Evolutionary conservation across 2,329 filamentous ascomycete species (phyloP), one percentile per base, ranked within the genome.

Genomic region (Trichoderma asperellum): DNA sequence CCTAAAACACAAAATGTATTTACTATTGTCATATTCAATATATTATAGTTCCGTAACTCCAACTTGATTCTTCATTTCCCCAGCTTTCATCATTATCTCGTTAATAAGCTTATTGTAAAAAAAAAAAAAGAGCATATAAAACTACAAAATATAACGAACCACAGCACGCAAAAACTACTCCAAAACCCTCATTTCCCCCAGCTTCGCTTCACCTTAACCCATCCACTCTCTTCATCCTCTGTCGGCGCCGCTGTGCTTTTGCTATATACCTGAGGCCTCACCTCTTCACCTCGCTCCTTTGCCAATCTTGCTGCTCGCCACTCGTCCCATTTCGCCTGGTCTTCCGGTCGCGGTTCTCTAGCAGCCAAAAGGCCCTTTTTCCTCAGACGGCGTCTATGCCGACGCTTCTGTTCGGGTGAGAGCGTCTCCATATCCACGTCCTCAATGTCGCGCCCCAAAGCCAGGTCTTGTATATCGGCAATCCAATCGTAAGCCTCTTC

Each of bases 321-420:
- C 2, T 79, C 79, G 12, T 82, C 80, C 75, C 82, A 82, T 64
- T 79, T 81, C 2, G 78, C 79, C 73, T 74, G 77, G 47, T 85
- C 80, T 69, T 83, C 84, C 0, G 80, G 72, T 4, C 80, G 76
- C 24, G 72, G 70, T 24, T 79, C 77, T 4, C 75, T 76, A 73
- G 80, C 81, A 32, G 80, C 76, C 29, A 77, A 56, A 2, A 86
- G 76, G 1, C 83, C 84, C 74, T 79, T 82, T 76, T 84, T 87
- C 52, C 77, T 77, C 47, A 88, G 76, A 40, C 87, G 80, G n/a
- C 86, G 81, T 18, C 83, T 78, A 72, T 86, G 82, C 68, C 83
- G 81, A 49, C 83, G 81, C 68, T 81, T 83, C 72, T 84, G 78
- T 72, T 83, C 82, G 69, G 83, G 82, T 0, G 81, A 79, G 70